Base-by-base conservation (phyloP, 2,329 filamentous ascomycete genomes). In the Apiospora sp. region DNA sequence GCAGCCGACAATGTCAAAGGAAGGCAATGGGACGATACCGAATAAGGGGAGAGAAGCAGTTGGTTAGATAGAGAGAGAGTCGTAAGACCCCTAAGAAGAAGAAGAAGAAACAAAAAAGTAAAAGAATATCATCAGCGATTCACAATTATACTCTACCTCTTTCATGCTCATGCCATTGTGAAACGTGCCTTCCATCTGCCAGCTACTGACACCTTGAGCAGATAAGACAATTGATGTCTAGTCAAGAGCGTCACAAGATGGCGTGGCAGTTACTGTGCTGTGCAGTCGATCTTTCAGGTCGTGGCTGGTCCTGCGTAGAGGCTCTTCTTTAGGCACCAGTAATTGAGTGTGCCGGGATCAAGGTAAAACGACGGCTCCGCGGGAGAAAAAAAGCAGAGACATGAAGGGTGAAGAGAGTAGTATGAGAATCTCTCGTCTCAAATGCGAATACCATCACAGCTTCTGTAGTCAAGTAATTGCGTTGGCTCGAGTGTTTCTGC, bases 121-220 rank as follows among this genome's bases (percentile, higher is more conserved):
- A 49, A 69, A 49, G 64, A 69, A 69, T 46, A 49, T 49, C 44
- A 69, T 34, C 67, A 69, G 67, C 67, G 58, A 64, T 64, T 64
- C 58, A 41, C 54, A 8, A 64, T 22, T 22, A 41, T 64, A n/a
- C 58, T n/a, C 16, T 37, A 16, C 24, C 51, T 58, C 14, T 34
- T 19, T 37, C 5, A 12, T 61, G 19, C 30, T 22, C 30, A 22
- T 14, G 12, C 34, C 34, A 4, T 10, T 24, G 34, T 61, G 54
- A 58, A 16, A 22, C 7, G 5, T 58, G 24, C 5, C 19, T 61
- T 2, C 5, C 8, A 7, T 12, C 8, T n/a, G 49, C 48, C 19
- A 13, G 30, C 19, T 58, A 41, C 37, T 41, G 37, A 10, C 37
- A 41, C 10, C 37, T 41, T 41, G 37, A 41, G 37, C 1, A 10